These are phyloP conservation scores for Hanseniaspora uvarum DNA, from an alignment of 1,139 yeast genomes.

Conservation along the genomic window DNA sequence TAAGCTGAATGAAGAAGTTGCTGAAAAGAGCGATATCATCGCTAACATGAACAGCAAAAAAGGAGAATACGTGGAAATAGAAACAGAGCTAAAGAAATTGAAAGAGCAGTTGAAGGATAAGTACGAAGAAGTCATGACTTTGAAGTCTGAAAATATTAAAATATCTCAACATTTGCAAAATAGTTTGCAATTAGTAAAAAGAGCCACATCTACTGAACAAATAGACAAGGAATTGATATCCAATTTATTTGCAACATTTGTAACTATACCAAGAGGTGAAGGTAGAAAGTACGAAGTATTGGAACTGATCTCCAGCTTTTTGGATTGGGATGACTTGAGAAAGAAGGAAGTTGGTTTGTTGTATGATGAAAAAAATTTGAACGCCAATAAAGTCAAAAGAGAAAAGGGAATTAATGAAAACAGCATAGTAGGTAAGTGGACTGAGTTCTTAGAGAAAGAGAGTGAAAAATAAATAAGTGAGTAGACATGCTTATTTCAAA, in stretches of 20 bases:
- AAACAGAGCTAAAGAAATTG: constrained; percentile 24
- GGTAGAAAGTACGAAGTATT: constrained; percentile 88
- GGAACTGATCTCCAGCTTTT: constrained; percentile 66
- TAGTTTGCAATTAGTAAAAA: constrained; percentile 72
- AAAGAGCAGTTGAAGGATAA: constrained; percentile 26
- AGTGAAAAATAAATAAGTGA: constrained; percentile 31
- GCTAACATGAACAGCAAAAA: constrained; percentile 19
- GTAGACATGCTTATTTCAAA: constrained; percentile 27
- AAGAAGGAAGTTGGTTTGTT: constrained; percentile 73
- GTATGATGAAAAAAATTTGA: constrained; percentile 27
- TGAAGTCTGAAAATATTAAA: constrained; percentile 90
- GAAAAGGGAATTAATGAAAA: constrained; percentile 24
- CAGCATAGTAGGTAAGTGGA: constrained; percentile 81
- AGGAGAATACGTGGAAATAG: constrained; percentile 19
- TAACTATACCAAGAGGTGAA: constrained; percentile 84
- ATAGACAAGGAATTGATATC: constrained; percentile 84
- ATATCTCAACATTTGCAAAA: constrained; percentile 91
- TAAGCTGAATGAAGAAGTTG: not conserved
- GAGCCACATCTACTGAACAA: constrained; percentile 58
- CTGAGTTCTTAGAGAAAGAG: constrained; percentile 79
- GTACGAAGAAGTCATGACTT: constrained; percentile 50
- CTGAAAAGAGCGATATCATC: not conserved
- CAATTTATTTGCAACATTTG: constrained; percentile 71
- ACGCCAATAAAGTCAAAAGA: not conserved
- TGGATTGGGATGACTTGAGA: constrained; percentile 82